Evolutionary conservation across 164 flowering plant genomes (phyloP).

Genomic region (Sedum album): DNA sequence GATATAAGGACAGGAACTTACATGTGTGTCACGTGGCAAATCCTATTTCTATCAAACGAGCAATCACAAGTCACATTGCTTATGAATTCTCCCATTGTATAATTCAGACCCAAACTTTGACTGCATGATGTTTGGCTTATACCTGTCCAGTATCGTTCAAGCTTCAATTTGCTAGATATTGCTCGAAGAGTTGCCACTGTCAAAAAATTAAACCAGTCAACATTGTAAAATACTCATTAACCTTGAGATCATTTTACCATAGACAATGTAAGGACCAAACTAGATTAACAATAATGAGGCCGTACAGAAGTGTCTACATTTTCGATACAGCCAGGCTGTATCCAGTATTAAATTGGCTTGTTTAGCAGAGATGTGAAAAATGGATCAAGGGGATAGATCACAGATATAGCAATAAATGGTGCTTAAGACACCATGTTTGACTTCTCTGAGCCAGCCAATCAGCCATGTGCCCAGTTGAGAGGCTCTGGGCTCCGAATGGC

Average conservation of each 20-base stretch:
- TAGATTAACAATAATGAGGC: no score
- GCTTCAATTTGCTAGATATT: conserved; percentile 1
- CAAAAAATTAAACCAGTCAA: neutral
- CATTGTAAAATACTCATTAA: neutral
- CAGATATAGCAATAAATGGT: no score
- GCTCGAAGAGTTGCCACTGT: conserved; percentile 1
- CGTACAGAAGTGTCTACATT: no score
- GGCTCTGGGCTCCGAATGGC: no score
- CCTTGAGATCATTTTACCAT: neutral
- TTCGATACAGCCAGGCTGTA: no score
- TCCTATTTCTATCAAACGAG: neutral
- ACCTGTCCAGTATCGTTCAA: neutral
- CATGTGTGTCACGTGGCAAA: conserved; percentile 2
- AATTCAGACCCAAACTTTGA: neutral
- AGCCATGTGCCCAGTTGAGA: no score
- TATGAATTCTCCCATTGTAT: neutral
- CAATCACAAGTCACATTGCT: conserved; percentile 5
- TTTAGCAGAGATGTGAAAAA: no score
- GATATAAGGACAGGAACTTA: neutral
- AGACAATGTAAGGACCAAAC: no score
- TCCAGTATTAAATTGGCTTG: no score
- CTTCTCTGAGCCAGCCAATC: no score
- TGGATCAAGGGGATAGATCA: no score
- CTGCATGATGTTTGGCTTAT: neutral
- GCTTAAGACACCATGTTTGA: no score